These are phyloP conservation scores for Macrolepiota albuminosa DNA, from an alignment of 768 basidiomycete genomes.

Conservation along the genomic window DNA sequence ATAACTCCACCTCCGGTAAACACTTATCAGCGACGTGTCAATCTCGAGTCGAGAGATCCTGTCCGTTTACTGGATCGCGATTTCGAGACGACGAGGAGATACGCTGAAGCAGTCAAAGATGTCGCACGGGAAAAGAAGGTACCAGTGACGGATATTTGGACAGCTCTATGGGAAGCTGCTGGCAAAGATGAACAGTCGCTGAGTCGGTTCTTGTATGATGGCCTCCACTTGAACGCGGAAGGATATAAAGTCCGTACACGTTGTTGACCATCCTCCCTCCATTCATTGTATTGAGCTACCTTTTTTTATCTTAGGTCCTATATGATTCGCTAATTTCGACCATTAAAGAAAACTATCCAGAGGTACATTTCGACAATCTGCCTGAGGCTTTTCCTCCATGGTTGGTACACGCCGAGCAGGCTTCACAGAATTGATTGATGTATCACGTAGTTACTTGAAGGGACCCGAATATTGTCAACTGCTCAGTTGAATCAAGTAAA, in stretches of 20 bases:
- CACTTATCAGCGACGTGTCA: slow-evolving; percentile 48
- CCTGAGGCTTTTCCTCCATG: slow-evolving; percentile 56
- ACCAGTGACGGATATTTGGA: slow-evolving; percentile 73
- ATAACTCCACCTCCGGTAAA: slow-evolving; percentile 86
- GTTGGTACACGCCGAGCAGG: slow-evolving; percentile 6
- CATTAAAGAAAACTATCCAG: slow-evolving; percentile 56
- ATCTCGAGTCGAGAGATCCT: slow-evolving; percentile 45
- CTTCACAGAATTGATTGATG: background rate
- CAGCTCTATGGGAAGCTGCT: slow-evolving; percentile 66
- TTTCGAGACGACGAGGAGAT: slow-evolving; percentile 57
- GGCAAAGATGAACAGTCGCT: slow-evolving; percentile 53
- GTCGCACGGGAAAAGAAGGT: slow-evolving; percentile 54
- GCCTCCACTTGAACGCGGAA: slow-evolving; percentile 70
- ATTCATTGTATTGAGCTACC: background rate
- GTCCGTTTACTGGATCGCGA: slow-evolving; percentile 51
- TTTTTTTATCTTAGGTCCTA: slow-evolving; percentile 43
- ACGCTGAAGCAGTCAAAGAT: slow-evolving; percentile 66
- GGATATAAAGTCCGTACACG: slow-evolving; percentile 62
- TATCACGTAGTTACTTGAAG: background rate
- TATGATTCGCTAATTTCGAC: slow-evolving; percentile 57
- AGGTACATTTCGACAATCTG: slow-evolving; percentile 63
- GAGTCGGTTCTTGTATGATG: slow-evolving; percentile 58
- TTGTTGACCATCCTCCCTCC: background rate
- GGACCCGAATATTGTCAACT: background rate
- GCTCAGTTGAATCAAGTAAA: background rate